These are phyloP conservation scores for Fusarium torulosum DNA, from an alignment of 2,329 filamentous ascomycete genomes.

Conservation along the genomic window DNA sequence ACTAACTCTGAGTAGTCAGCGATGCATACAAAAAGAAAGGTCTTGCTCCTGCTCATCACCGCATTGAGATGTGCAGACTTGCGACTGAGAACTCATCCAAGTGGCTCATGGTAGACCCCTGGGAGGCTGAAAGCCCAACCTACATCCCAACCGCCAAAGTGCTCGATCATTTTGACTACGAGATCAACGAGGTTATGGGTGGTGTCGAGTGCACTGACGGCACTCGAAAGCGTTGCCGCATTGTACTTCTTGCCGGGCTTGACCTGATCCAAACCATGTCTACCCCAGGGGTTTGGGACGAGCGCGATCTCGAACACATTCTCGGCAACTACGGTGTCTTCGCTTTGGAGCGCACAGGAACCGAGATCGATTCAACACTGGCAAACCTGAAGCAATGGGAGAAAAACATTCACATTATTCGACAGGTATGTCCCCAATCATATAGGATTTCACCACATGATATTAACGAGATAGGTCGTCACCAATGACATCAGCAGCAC, in stretches of 20 bases:
- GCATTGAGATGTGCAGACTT: constrained; percentile 82
- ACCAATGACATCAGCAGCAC: constrained; percentile 87
- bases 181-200: constrained; percentile 83
- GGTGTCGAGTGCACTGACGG: constrained; percentile 79
- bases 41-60: constrained; percentile 54
- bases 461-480: constrained; percentile 63
- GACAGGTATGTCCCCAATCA: constrained; percentile 54
- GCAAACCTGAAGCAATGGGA: constrained; percentile 85
- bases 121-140: constrained; percentile 83
- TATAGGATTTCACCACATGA: constrained; percentile 6
- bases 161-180: constrained; percentile 89
- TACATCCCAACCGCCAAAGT: constrained; percentile 92
- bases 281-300: constrained; percentile 82
- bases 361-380: constrained; percentile 88
- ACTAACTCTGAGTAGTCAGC: constrained; percentile 43
- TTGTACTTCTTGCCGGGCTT: constrained; percentile 84
- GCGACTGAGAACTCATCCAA: constrained; percentile 81
- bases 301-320: constrained; percentile 88
- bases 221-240: constrained; percentile 73
- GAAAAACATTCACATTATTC: constrained; percentile 88
- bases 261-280: constrained; percentile 82
- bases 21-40: constrained; percentile 56
- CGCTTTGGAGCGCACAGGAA: constrained; percentile 88
- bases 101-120: constrained; percentile 85
- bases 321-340: constrained; percentile 85